Base-by-base conservation (phyloP, 495 filamentous ascomycete species). In the Penicillium macrosclerotiorum region DNA sequence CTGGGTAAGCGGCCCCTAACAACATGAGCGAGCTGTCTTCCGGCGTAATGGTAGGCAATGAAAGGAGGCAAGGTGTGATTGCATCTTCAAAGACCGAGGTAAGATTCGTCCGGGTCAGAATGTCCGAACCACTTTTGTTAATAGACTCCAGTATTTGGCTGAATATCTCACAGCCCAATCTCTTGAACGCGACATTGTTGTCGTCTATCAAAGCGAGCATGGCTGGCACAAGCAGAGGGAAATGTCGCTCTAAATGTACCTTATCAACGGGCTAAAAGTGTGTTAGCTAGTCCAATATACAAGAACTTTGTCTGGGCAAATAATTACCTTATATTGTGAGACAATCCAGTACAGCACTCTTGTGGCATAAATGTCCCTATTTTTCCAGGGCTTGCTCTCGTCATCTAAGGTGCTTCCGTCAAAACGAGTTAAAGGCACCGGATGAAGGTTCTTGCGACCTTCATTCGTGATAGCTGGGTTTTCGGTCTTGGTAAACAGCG, bases 211-310 rank as follows among this genome's bases (percentile, higher is more conserved):
- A 71, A 3, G 84, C 80, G 3, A 98, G 76, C 1, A 96, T 70
- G 1, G 88, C 86, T 1, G 93, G 93, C n/a, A 92, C 75, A 31
- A 88, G 78, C n/a, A 94, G 77, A 0, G 80, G 82, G 82, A 90
- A 96, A 45, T 87, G 73, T 4, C 52, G 45, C 51, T 78, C 72
- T 3, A 79, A 59, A n/a, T 60, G 45, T 6, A 27, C 27, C 24
- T 53, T 52, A 22, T 67, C 55, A 8, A 54, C 43, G 5, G 60
- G 14, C 68, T 71, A 25, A 44, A 30, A 19, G 13, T 12, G 7
- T 24, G 31, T 59, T 38, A 58, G 49, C 42, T 22, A 14, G 29
- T 35, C 4, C 16, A 26, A 23, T 7, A 2, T 26, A 7, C 5
- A 23, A 3, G 17, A 17, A 5, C 29, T n/a, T 30, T 5, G 3